Percentiles rank a stretch among this genome's conserved stretches.
Conservation (phyloP, 768 basidiomycete species). For the Lactarius evosmus region DNA sequence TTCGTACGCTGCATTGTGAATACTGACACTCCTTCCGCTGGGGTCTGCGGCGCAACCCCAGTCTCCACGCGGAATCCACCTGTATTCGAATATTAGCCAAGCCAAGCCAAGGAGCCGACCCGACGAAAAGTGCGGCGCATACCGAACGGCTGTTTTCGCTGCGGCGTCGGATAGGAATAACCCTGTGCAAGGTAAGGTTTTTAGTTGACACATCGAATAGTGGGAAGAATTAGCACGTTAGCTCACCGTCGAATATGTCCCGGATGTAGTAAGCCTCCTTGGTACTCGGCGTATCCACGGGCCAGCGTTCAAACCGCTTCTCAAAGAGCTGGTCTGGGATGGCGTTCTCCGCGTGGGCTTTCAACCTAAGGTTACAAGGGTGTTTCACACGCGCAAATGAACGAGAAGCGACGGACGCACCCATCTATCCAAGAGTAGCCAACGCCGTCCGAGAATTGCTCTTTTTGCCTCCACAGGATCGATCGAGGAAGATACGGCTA, state of each 20-base stretch:
- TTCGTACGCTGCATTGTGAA: slow-evolving; percentile 88
- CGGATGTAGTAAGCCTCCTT: slow-evolving; percentile 96
- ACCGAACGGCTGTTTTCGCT: slow-evolving; percentile 89
- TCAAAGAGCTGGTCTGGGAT: slow-evolving; percentile 83
- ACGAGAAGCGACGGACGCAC: slow-evolving; percentile 37
- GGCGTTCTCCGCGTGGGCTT: slow-evolving; percentile 71
- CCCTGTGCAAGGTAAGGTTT: slow-evolving; percentile 38
- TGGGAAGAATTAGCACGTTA: slow-evolving; percentile 15
- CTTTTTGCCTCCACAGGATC: slow-evolving; percentile 98
- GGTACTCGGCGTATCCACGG: slow-evolving; percentile 81
- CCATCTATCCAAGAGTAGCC: slow-evolving; percentile 99
- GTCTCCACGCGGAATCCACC: slow-evolving; percentile 92
- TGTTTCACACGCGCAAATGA: slow-evolving; percentile 10
- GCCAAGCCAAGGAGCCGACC: background rate
- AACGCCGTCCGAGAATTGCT: slow-evolving; percentile 98
- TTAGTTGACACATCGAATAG: background rate
- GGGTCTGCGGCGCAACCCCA: slow-evolving; percentile 97
- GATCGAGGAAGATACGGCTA: slow-evolving; percentile 90
- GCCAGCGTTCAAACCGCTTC: slow-evolving; percentile 69
- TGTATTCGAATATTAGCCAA: slow-evolving; percentile 31
- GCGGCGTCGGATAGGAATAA: slow-evolving; percentile 85
- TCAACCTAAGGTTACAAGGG: slow-evolving; percentile 56
- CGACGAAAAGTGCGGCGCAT: slow-evolving; percentile 32
- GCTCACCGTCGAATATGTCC: slow-evolving; percentile 80
- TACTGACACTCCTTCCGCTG: slow-evolving; percentile 90